Base-by-base conservation (phyloP, 1,139 yeast genomes). In the Kurtzmaniella quercitrusa region DNA sequence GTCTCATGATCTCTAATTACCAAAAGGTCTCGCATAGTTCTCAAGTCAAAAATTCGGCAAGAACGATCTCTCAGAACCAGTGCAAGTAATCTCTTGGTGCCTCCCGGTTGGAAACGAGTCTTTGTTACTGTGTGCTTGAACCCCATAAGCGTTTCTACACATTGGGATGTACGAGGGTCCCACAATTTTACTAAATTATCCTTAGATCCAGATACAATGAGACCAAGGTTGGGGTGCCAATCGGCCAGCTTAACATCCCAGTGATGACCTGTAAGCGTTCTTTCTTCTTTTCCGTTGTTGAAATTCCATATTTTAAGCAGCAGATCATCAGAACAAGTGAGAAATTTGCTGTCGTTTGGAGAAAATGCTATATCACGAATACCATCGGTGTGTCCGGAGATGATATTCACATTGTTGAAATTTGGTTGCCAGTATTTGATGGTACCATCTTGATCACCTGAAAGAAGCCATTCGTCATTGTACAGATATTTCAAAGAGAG, bases 161-260 rank as follows among this genome's bases (percentile, higher is more conserved):
- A 82, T 41, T 75, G 73, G 0, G 84, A 81, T 7, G 75, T 71
- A 45, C 98, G 74, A 5, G 99, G 99, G 60, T 93, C 99, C 98
- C 98, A 93, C 32, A 93, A 71, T 62, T 91, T 91, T 40, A 93
- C 81, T 53, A 89, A 69, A 61, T 94, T 94, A 64, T 93, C 99
- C 59, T 94, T 93, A 0, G 98, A 91, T 0, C 98, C 94, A 51
- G 86, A 77, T 0, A 86, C 94, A 43, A 87, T 76, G 33, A 94
- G 72, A 0, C 98, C 97, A 60, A 88, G 66, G 15, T 78, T 73
- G 6, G 95, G 88, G 62, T 93, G 99, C 99, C 99, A 93, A 61
- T 93, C 98, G 42, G 95, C 89, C 46, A 93, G 81, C 60, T 93
- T 93, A 26, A 93, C 97, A 65, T 93, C 99, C 99, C 99, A 93